Percentiles rank a stretch among this genome's conserved stretches.
Evolutionary conservation across 2,329 filamentous ascomycete species (phyloP).

Genomic region (Diaporthe longicolla): DNA sequence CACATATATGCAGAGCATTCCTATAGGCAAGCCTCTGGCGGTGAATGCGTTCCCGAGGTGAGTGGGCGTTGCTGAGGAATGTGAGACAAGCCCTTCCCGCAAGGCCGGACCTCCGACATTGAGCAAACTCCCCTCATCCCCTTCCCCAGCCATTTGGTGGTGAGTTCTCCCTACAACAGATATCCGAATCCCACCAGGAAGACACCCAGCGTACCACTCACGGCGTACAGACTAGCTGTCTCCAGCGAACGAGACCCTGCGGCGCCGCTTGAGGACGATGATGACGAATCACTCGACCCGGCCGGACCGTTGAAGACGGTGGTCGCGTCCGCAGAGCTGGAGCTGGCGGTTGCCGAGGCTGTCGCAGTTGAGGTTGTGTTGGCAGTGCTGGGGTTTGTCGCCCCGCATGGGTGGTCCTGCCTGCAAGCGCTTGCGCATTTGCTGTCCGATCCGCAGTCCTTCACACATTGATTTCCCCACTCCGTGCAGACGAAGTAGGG

Average conservation of each 20-base stretch:
- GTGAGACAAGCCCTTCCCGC: neutral
- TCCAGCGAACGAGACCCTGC: conserved; percentile 29
- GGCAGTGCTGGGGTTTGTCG: conserved; percentile 71
- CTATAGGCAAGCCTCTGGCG: neutral
- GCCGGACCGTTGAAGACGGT: conserved; percentile 55
- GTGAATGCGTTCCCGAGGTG: neutral
- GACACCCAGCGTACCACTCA: conserved; percentile 37
- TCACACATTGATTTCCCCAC: conserved; percentile 79
- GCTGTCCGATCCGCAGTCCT: conserved; percentile 68
- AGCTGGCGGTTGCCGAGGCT: conserved; percentile 40
- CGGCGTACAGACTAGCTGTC: conserved; percentile 39
- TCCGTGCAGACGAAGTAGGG: conserved; percentile 83
- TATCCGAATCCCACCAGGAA: conserved; percentile 41
- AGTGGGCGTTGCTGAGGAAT: neutral
- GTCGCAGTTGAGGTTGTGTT: conserved; percentile 60
- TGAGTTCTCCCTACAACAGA: conserved; percentile 33
- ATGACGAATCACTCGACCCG: conserved; percentile 32
- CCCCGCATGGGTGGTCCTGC: conserved; percentile 80
- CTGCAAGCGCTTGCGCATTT: conserved; percentile 74
- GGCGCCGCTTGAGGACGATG: conserved; percentile 32
- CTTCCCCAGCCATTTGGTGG: neutral
- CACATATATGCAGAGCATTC: neutral
- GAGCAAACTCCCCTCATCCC: neutral
- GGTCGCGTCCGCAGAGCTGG: conserved; percentile 49
- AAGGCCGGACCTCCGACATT: conserved; percentile 15